Percentiles rank a stretch among this genome's conserved stretches.
phyloP scores from a whole-genome alignment of 2,329 filamentous ascomycete genomes.

The Colletotrichum limetticola region DNA sequence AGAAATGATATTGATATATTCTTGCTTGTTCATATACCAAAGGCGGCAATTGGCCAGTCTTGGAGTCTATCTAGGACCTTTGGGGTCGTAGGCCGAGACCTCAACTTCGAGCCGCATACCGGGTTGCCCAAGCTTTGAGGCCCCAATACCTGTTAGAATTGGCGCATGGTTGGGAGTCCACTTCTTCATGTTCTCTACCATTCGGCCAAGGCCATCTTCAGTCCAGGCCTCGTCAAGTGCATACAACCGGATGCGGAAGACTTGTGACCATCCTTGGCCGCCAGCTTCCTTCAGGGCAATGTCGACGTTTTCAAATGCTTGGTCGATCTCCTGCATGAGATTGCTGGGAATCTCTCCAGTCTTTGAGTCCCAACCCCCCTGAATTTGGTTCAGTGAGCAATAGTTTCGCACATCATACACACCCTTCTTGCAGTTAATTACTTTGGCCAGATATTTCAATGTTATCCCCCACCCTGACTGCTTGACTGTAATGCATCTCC shows the following conservation, averaged over 20 bases:
- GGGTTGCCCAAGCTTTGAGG: constrained; percentile 48
- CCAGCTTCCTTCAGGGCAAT: constrained; percentile 54
- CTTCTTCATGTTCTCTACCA: constrained; percentile 48
- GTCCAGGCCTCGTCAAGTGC: constrained; percentile 41
- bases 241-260: constrained; percentile 53
- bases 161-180: constrained; percentile 55
- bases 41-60: no score
- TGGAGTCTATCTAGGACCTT: background rate
- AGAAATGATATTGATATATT: no score
- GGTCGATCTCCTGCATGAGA: constrained; percentile 49
- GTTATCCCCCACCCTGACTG: constrained; percentile 50
- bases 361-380: constrained; percentile 28
- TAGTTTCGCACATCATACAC: no score
- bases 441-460: constrained; percentile 51
- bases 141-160: constrained; percentile 55
- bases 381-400: background rate
- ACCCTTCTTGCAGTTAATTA: constrained; percentile 14
- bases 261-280: constrained; percentile 58
- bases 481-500: constrained; percentile 49
- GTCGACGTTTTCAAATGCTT: constrained; percentile 61
- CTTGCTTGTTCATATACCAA: no score
- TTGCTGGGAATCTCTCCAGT: constrained; percentile 40
- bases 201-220: constrained; percentile 43
- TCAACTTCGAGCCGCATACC: constrained; percentile 60
- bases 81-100: constrained; percentile 45